Evolutionary conservation across 192 early-diverging fungal genomes (phyloP), one percentile per base, ranked within the genome.

Genomic region (Coemansia biformis): DNA sequence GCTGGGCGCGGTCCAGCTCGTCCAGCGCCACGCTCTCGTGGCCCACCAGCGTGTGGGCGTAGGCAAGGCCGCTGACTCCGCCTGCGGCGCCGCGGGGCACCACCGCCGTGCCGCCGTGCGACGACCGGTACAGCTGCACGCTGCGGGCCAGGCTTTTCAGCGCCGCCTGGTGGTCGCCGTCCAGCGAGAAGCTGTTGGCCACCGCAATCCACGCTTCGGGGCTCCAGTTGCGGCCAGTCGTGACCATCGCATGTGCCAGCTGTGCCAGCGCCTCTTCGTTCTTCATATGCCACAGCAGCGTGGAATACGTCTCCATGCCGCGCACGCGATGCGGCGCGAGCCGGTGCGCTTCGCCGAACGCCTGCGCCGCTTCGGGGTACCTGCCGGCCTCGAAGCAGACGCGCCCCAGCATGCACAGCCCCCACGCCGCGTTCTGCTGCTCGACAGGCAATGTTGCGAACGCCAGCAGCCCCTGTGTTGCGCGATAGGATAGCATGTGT

Each of bases 221-320:
- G 15, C 82, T 79, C 72, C 66, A 69, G 10, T 60, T 68, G 30
- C 80, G 75, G 29, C 87, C 81, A 5, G 70, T 47, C 5, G 80
- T 72, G 11, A 87, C 75, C 57, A 96, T 73, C 9, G 82, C 77
- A 48, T 91, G 83, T 0, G 87, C 90, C 32, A 96, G 68, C 37
- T 77, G 74, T 11, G 84, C 82, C 34, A 93, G 72, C 31, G 59
- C 64, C n/a, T 80, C 79, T 19, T 88, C 85, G 50, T 82, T 76
- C 38, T 77, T 77, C 41, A 89, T 58, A 50, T 93, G 91, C 93
- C 93, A 96, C 31, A 96, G 57, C 23, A 83, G 76, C 10, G 87
- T 86, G 15, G 89, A 89, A 52, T 87, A 93, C 7, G 83, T 57
- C 44, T 96, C 93, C 86, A 93, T 87, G 36, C 84, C 84, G 24